Conservation (phyloP, 306 rosid species). For the Sicyos baderoa region DNA sequence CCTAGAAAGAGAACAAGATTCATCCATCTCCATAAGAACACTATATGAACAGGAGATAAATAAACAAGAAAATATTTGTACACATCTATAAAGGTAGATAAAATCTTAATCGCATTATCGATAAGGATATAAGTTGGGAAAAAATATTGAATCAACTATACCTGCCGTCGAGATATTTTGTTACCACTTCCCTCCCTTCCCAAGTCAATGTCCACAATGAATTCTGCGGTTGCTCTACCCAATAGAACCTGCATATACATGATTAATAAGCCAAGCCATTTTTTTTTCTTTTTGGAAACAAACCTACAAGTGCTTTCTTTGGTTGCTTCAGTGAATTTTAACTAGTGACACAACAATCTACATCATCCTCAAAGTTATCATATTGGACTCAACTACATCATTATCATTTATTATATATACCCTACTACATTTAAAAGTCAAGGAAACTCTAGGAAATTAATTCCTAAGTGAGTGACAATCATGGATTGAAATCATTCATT, state of each 20-base stretch:
- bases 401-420: not conserved
- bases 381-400: not conserved
- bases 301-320: not conserved
- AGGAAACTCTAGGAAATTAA: too few relatives aligned
- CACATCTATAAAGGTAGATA: not conserved
- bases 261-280: not conserved
- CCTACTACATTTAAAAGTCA: too few relatives aligned
- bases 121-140: not conserved
- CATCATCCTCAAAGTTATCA: not conserved
- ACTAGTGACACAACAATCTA: too few relatives aligned
- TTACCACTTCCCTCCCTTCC: conserved; percentile 61
- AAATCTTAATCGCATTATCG: not conserved
- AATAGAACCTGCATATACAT: conserved; percentile 57
- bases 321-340: not conserved
- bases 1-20: conserved; percentile 31
- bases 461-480: too few relatives aligned
- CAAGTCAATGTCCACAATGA: conserved; percentile 79
- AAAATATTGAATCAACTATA: conserved; percentile 24
- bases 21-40: not conserved
- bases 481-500: too few relatives aligned
- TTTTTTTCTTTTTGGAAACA: not conserved
- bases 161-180: conserved; percentile 89
- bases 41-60: conserved; percentile 9
- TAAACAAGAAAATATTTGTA: not conserved
- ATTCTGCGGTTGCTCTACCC: conserved; percentile 72